Conservation (phyloP, 1,139 yeast genomes). For the Debaryomyces psychrophilus region DNA sequence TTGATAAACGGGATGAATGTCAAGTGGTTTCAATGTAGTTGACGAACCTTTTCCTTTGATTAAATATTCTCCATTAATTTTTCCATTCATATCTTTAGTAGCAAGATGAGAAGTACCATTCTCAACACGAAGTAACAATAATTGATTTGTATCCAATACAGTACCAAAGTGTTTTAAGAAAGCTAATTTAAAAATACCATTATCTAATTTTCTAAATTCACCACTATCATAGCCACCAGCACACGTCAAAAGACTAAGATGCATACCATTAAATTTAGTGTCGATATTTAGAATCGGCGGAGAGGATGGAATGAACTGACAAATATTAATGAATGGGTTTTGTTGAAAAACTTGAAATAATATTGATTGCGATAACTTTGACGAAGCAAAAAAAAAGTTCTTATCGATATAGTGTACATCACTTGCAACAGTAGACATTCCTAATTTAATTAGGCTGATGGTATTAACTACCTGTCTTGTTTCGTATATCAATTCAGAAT, state of each 20-base stretch:
- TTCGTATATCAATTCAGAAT: constrained; percentile 12
- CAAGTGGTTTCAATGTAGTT: background rate
- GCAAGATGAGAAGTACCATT: background rate
- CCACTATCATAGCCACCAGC: constrained; percentile 47
- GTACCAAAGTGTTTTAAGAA: background rate
- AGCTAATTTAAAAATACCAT: background rate
- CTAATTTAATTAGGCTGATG: constrained; percentile 33
- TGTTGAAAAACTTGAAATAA: constrained; percentile 32
- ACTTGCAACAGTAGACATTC: constrained; percentile 32
- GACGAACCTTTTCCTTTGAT: background rate
- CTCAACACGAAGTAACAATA: background rate
- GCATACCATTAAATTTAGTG: constrained; percentile 8
- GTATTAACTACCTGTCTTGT: constrained; percentile 19
- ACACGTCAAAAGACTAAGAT: constrained; percentile 27
- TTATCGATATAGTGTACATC: constrained; percentile 33
- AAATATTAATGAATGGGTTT: constrained; percentile 33
- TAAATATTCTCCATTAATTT: constrained; percentile 8
- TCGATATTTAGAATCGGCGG: constrained; percentile 42
- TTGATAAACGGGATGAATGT: background rate
- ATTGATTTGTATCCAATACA: background rate
- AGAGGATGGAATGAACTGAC: constrained; percentile 28
- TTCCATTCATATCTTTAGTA: constrained; percentile 9
- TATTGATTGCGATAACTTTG: constrained; percentile 37
- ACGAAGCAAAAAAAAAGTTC: constrained; percentile 36
- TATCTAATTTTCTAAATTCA: constrained; percentile 27